Evolutionary conservation across 495 filamentous ascomycete species (phyloP).

Genomic region (Penicillium tannophilum): DNA sequence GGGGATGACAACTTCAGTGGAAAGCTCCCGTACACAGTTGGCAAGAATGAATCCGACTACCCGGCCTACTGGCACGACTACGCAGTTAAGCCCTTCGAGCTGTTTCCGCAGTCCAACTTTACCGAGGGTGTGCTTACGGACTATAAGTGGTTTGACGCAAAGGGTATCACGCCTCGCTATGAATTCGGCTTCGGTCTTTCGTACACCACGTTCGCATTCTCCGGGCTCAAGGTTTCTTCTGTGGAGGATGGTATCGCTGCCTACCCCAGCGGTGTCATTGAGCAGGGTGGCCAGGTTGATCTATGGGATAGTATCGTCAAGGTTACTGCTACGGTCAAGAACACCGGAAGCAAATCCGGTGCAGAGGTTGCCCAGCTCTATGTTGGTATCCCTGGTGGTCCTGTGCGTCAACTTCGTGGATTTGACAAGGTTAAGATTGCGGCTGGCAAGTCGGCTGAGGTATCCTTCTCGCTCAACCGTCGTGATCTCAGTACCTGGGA

Average conservation of each 20-base stretch:
- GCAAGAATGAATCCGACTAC: conserved; percentile 69
- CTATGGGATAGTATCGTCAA: conserved; percentile 60
- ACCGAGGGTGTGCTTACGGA: conserved; percentile 66
- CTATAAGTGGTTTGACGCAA: conserved; percentile 65
- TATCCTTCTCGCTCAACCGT: conserved; percentile 60
- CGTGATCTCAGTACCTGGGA: conserved; percentile 72
- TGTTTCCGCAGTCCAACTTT: conserved; percentile 55
- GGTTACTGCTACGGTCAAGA: conserved; percentile 52
- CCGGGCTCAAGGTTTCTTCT: conserved; percentile 23
- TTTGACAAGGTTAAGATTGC: conserved; percentile 60
- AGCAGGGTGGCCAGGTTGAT: conserved; percentile 59
- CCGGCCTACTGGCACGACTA: conserved; percentile 35
- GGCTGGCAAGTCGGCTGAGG: conserved; percentile 41
- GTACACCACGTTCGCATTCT: conserved; percentile 25
- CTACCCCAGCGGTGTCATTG: conserved; percentile 39
- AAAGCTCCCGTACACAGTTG: conserved; percentile 78
- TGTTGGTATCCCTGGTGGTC: conserved; percentile 44
- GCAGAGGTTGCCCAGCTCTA: conserved; percentile 62
- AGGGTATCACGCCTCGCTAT: conserved; percentile 60
- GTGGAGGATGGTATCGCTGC: conserved; percentile 55
- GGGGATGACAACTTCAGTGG: conserved; percentile 67
- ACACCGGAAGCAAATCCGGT: conserved; percentile 52
- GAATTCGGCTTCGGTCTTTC: conserved; percentile 54
- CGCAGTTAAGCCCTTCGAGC: conserved; percentile 38
- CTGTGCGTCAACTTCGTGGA: conserved; percentile 63